These are phyloP conservation scores for Paramecium biaurelia DNA, from an alignment of 73 alveolate genomes.

Conservation along the genomic window DNA sequence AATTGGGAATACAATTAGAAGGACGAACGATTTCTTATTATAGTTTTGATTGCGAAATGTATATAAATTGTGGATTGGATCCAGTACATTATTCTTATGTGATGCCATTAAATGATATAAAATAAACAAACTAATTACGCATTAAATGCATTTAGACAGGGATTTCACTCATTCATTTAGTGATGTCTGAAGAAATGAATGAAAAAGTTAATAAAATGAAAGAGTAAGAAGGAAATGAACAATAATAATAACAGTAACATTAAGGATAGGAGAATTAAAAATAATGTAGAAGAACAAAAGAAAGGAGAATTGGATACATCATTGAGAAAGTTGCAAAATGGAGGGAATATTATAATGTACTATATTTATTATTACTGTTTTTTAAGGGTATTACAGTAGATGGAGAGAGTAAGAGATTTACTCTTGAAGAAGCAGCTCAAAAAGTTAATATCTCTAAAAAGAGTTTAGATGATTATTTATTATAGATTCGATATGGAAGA, in stretches of 20 bases:
- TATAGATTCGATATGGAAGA: slow-evolving; percentile 81
- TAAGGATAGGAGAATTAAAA: slow-evolving; percentile 61
- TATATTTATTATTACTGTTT: slow-evolving; percentile 58
- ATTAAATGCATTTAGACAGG: slow-evolving; percentile 46
- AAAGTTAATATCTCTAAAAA: slow-evolving; percentile 90
- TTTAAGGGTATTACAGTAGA: slow-evolving; percentile 62
- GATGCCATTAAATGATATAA: slow-evolving; percentile 8
- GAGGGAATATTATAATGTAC: slow-evolving; percentile 97
- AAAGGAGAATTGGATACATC: slow-evolving; percentile 95
- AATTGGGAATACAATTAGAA: slow-evolving; percentile 43
- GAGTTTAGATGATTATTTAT: slow-evolving; percentile 92
- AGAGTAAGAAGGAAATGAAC: slow-evolving; percentile 15
- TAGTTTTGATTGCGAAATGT: slow-evolving; percentile 58
- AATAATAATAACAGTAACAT: slow-evolving; percentile 9
- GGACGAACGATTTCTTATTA: slow-evolving; percentile 23
- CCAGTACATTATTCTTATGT: slow-evolving; percentile 47
- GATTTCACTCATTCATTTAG: slow-evolving; percentile 45
- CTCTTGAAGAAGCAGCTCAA: slow-evolving; percentile 94
- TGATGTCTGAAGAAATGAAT: slow-evolving; percentile 64
- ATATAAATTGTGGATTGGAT: slow-evolving; percentile 58
- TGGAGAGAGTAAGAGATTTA: slow-evolving; percentile 59
- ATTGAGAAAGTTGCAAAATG: slow-evolving; percentile 96
- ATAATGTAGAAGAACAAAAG: slow-evolving; percentile 84
- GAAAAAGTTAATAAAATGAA: slow-evolving; percentile 55
- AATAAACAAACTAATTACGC: neutral